Base-by-base conservation (phyloP, 2,329 filamentous ascomycete species). In the Laburnicola sp. region DNA sequence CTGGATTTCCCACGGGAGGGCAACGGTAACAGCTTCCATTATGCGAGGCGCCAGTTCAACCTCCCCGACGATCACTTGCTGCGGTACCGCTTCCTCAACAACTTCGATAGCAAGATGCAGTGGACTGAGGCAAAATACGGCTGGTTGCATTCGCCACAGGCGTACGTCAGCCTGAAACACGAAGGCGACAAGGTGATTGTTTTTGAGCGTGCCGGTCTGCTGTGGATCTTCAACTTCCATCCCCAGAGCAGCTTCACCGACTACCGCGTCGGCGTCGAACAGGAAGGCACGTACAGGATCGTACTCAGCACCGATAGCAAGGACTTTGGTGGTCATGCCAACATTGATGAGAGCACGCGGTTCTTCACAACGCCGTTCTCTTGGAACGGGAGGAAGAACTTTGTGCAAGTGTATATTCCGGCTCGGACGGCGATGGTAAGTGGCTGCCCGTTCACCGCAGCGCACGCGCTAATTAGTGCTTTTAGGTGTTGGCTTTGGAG, bases 141-240 rank as follows among this genome's bases (percentile, higher is more conserved):
- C 59, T 99, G 94, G 94, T 80, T 99, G 32, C 86, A 89, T 69
- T 78, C 88, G 1, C 77, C 86, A 0, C 93, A 97, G 75, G 94
- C 92, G 0, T 96, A 94, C 71, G 86, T 99, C 66, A 94, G 89
- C 55, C 80, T 97, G 62, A 99, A 97, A 82, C 86, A 99, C 70
- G 91, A 97, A 69, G 79, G 75, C 21, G 94, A 99, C 76, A 99
- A 97, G 77, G 86, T 97, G 37, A 85, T 99, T 58, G 92, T 96
- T 2, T 99, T 97, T 71, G 94, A 99, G 78, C 85, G 94, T 28
- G 94, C 86, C 1, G 92, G 92, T 0, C 77, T 96, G 51, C 79
- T 99, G 8, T 99, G 92, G 80, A 82, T 97, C 63, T 97, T 99
- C 82, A 99, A 99, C 76, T 97, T 97, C 80, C 86, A 97, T 70